Percentiles rank a stretch among this genome's conserved stretches.
Conservation (phyloP, 2,329 filamentous ascomycete species). For the Exophiala sideris region DNA sequence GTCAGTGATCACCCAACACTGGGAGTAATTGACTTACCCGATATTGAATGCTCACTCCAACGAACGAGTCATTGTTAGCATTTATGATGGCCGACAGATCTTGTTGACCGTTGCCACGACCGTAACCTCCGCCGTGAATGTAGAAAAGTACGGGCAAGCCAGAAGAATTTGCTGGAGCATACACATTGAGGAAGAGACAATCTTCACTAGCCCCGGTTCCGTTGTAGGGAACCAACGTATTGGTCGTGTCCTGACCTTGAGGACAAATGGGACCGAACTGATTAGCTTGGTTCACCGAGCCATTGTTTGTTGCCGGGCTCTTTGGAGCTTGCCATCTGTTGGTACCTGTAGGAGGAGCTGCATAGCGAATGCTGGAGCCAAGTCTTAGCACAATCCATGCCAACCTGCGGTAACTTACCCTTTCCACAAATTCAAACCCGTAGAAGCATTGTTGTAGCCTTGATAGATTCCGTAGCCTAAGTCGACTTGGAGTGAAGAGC, state of each 20-base stretch:
- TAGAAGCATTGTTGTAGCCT: constrained; percentile 41
- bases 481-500: constrained; percentile 36
- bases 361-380: constrained; percentile 35
- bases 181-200: constrained; percentile 42
- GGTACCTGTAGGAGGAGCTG: constrained; percentile 33
- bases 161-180: constrained; percentile 34
- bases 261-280: constrained; percentile 35
- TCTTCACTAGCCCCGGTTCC: constrained; percentile 34
- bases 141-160: constrained; percentile 39
- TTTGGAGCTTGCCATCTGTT: constrained; percentile 36
- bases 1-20: constrained; percentile 1
- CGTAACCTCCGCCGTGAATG: constrained; percentile 40
- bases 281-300: constrained; percentile 28
- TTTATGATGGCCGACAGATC: constrained; percentile 44
- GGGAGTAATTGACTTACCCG: constrained; percentile 33
- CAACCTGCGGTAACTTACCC: constrained; percentile 36
- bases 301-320: constrained; percentile 28
- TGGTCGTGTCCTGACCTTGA: constrained; percentile 29
- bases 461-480: constrained; percentile 48
- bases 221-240: constrained; percentile 11
- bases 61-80: constrained; percentile 46
- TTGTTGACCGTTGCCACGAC: constrained; percentile 31
- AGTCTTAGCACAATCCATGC: constrained; percentile 8
- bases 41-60: constrained; percentile 52
- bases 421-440: constrained; percentile 45